A percentile compares a stretch with the other conserved stretches of the same genome.
Evolutionary conservation across 495 filamentous ascomycete species (phyloP).

Genomic region (Bacidia rubella): DNA sequence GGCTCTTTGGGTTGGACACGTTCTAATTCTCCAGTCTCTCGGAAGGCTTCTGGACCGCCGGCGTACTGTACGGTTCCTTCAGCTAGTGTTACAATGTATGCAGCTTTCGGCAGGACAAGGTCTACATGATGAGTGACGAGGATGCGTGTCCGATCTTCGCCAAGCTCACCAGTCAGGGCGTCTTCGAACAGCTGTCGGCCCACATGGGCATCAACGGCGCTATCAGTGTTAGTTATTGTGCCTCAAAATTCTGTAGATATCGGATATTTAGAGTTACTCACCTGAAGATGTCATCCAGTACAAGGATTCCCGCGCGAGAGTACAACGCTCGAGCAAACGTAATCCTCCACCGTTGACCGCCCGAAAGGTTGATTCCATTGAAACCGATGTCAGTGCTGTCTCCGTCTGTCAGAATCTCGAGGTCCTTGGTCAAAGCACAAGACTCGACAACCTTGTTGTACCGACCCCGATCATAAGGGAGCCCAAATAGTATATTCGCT

Average conservation of each 20-base stretch:
- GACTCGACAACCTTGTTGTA: slow-evolving; percentile 53
- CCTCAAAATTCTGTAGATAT: neutral
- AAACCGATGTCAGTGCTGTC: slow-evolving; percentile 72
- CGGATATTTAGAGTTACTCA: slow-evolving; percentile 38
- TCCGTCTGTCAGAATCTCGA: slow-evolving; percentile 59
- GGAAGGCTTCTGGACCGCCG: slow-evolving; percentile 44
- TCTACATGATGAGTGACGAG: slow-evolving; percentile 75
- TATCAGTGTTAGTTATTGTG: too few relatives aligned
- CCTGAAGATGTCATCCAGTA: slow-evolving; percentile 80
- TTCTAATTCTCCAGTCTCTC: slow-evolving; percentile 39
- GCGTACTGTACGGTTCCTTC: slow-evolving; percentile 51
- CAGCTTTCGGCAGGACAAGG: slow-evolving; percentile 53
- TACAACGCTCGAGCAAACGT: slow-evolving; percentile 69
- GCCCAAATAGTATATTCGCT: slow-evolving; percentile 47
- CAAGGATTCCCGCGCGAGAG: slow-evolving; percentile 61
- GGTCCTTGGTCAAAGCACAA: slow-evolving; percentile 59
- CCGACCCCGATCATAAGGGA: slow-evolving; percentile 42
- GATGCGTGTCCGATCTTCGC: slow-evolving; percentile 55
- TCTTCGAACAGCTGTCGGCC: slow-evolving; percentile 66
- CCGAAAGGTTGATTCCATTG: slow-evolving; percentile 73
- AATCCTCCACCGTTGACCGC: slow-evolving; percentile 72
- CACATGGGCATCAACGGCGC: slow-evolving; percentile 50
- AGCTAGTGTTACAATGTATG: slow-evolving; percentile 57
- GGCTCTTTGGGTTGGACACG: neutral
- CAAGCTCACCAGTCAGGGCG: slow-evolving; percentile 56